A percentile compares a stretch with the other conserved stretches of the same genome.
These are phyloP conservation scores for Nyctanthes arbortristis DNA, from an alignment of 257 asterid genomes.

Conservation along the genomic window DNA sequence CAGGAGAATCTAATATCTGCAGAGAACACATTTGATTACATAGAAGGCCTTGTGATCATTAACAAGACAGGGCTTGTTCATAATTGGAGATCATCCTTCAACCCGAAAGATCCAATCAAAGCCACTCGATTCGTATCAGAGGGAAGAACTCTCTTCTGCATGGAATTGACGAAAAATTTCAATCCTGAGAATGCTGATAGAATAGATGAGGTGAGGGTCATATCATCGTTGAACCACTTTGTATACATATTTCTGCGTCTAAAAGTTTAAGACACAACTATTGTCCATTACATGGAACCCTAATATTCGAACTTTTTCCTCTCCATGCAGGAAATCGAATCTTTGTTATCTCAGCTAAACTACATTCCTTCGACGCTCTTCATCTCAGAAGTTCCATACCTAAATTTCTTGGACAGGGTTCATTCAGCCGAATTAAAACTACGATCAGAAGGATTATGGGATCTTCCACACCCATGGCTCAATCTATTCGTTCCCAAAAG, in stretches of 20 bases:
- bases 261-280: too few species aligned
- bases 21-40: conserved; percentile 64
- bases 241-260: too few species aligned
- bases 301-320: neutral
- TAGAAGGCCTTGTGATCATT: conserved; percentile 80
- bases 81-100: conserved; percentile 79
- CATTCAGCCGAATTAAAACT: too few species aligned
- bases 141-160: too few species aligned
- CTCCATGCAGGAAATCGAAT: conserved; percentile 61
- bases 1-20: conserved; percentile 71
- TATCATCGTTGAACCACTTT: too few species aligned
- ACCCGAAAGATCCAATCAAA: conserved; percentile 57
- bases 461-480: conserved; percentile 96
- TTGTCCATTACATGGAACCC: too few species aligned
- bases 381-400: too few species aligned
- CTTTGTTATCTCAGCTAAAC: conserved; percentile 56
- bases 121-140: conserved; percentile 68
- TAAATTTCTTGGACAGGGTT: too few species aligned
- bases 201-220: conserved; percentile 52
- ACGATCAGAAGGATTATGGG: too few species aligned
- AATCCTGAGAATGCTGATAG: conserved; percentile 42
- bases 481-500: conserved; percentile 76
- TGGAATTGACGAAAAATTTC: conserved; percentile 62
- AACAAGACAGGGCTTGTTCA: conserved; percentile 66
- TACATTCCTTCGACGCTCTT: too few species aligned